A percentile compares a stretch with the other conserved stretches of the same genome.
Evolutionary conservation across 441 rosid species (phyloP).

Genomic region (Aleurites moluccanus): DNA sequence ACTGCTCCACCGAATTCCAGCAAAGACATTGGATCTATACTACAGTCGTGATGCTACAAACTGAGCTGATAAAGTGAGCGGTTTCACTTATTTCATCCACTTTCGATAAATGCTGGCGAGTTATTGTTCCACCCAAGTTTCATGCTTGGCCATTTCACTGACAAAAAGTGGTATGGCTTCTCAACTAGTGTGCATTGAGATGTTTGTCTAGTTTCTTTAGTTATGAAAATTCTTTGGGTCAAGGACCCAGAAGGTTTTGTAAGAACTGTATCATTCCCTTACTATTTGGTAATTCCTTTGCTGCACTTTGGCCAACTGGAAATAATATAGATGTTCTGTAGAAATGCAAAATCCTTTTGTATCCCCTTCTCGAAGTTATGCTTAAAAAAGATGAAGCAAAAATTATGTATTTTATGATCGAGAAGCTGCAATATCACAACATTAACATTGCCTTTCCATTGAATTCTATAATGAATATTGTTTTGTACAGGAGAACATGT

Average conservation of each 20-base stretch:
- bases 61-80: conserved; percentile 1
- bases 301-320: conserved; percentile 2
- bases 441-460: no score
- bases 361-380: no score
- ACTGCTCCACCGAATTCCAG: conserved; percentile 98
- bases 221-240: conserved; percentile 10
- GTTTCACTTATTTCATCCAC: not conserved
- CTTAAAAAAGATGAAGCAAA: no score
- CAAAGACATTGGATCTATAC: conserved; percentile 89
- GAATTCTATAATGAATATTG: no score
- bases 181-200: conserved; percentile 1
- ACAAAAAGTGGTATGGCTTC: conserved; percentile 6
- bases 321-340: not conserved
- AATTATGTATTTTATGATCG: no score
- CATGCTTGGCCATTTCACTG: not conserved
- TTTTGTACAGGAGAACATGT: not conserved
- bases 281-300: conserved; percentile 3
- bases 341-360: no score
- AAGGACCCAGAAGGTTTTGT: not conserved
- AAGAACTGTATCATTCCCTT: not conserved
- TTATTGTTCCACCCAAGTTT: not conserved
- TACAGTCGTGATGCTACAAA: conserved; percentile 73
- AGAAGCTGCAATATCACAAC: no score
- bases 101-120: not conserved
- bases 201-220: conserved; percentile 11